Evolutionary conservation across 495 filamentous ascomycete species (phyloP).

Genomic region (Trichoderma reesei): DNA sequence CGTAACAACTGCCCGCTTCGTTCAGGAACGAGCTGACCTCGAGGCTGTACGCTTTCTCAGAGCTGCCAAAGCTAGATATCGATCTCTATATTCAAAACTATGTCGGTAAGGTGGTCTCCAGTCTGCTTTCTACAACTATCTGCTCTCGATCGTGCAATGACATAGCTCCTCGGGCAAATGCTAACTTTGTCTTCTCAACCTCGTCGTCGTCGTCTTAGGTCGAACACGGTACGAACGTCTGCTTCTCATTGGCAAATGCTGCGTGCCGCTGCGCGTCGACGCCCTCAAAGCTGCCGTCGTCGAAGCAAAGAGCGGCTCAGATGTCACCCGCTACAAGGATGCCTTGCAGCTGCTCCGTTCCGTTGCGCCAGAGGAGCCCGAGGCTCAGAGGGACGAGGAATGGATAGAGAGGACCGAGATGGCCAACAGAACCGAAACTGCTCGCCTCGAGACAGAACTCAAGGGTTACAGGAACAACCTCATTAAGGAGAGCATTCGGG

Average conservation of each 20-base stretch:
- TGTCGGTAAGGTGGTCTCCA: constrained; percentile 45
- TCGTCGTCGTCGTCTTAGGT: constrained; percentile 32
- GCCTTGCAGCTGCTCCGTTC: constrained; percentile 54
- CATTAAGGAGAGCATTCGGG: constrained; percentile 93
- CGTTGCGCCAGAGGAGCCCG: constrained; percentile 55
- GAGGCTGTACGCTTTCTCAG: constrained; percentile 30
- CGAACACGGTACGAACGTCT: constrained; percentile 71
- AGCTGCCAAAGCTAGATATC: constrained; percentile 82
- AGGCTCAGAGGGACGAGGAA: constrained; percentile 52
- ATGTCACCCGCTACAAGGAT: constrained; percentile 59
- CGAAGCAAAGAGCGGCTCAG: constrained; percentile 69
- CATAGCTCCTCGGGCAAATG: not conserved
- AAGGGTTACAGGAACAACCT: constrained; percentile 95
- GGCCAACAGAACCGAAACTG: constrained; percentile 54
- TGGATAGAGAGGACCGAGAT: constrained; percentile 60
- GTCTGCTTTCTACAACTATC: not conserved
- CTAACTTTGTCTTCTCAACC: constrained; percentile 10
- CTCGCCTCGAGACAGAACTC: constrained; percentile 69
- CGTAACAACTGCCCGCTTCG: not conserved
- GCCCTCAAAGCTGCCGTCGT: constrained; percentile 67
- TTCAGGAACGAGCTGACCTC: not conserved
- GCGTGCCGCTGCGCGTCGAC: constrained; percentile 65
- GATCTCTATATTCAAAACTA: constrained; percentile 91
- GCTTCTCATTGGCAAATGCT: constrained; percentile 68
- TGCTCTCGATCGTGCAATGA: not conserved